Conservation (phyloP, 768 basidiomycete genomes). For the Mycena crocata region DNA sequence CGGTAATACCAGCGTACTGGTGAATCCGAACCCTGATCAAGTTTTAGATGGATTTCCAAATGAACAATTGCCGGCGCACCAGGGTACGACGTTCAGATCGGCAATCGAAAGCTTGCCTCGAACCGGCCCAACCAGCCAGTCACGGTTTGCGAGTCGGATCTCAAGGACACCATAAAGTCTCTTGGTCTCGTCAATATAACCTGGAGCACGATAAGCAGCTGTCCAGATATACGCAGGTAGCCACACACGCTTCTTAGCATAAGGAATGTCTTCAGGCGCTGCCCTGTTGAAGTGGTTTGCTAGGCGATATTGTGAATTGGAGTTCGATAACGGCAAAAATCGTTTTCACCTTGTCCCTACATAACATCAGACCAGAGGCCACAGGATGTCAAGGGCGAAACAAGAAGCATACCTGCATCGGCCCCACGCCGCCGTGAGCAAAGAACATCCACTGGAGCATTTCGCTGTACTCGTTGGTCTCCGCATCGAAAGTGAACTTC, state of each 20-base stretch:
- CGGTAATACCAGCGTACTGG: slow-evolving; percentile 58
- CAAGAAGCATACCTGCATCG: slow-evolving; percentile 72
- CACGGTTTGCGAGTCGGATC: slow-evolving; percentile 85
- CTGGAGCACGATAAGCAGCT: slow-evolving; percentile 45
- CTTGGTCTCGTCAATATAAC: slow-evolving; percentile 85
- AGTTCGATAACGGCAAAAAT: not conserved
- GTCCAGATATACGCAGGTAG: not conserved
- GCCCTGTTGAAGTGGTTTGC: slow-evolving; percentile 78
- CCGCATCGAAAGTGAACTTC: slow-evolving; percentile 73
- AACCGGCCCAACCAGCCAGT: slow-evolving; percentile 84
- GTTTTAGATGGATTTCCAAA: not conserved
- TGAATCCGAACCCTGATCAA: slow-evolving; percentile 65
- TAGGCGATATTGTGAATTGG: not conserved
- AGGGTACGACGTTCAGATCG: slow-evolving; percentile 76
- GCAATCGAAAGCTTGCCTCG: slow-evolving; percentile 77
- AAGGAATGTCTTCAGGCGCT: slow-evolving; percentile 77
- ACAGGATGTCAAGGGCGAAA: too few species aligned
- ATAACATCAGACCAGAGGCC: too few species aligned
- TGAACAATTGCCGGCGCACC: slow-evolving; percentile 50
- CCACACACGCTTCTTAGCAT: slow-evolving; percentile 69
- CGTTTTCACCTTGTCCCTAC: slow-evolving; percentile 8
- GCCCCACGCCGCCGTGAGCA: slow-evolving; percentile 82
- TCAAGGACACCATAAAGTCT: slow-evolving; percentile 89
- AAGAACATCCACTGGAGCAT: slow-evolving; percentile 92
- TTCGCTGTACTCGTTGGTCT: slow-evolving; percentile 72